Conservation (phyloP, 1,284 basidiomycete species). For the Fomitopsis betulina region DNA sequence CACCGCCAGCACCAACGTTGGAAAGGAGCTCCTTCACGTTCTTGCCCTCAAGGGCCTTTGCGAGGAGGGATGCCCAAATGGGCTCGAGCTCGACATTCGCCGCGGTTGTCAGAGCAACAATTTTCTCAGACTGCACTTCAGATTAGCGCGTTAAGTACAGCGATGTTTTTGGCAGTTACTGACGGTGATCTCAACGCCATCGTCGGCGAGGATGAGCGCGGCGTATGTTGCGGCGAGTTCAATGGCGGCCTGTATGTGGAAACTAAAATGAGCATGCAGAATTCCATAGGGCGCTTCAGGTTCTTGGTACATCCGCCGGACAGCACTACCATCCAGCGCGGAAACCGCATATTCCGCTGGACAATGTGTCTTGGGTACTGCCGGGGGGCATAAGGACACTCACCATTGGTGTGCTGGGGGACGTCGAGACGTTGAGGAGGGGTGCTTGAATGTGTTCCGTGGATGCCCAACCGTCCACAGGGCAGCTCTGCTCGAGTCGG, state of each 20-base stretch:
- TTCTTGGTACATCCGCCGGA: neutral
- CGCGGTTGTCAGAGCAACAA: constrained; percentile 76
- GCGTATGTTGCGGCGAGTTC: constrained; percentile 91
- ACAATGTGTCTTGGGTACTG: neutral
- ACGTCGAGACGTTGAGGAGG: neutral
- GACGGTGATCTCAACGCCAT: constrained; percentile 95
- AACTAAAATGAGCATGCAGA: neutral
- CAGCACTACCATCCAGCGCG: neutral
- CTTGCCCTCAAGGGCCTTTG: constrained; percentile 98
- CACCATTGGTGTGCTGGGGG: neutral
- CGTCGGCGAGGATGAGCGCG: constrained; percentile 95
- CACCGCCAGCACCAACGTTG: constrained; percentile 85
- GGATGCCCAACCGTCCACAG: neutral
- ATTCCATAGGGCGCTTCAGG: neutral
- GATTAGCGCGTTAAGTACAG: neutral
- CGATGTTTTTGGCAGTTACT: constrained; percentile 24
- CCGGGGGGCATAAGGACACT: neutral
- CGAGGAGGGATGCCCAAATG: constrained; percentile 96
- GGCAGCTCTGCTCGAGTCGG: neutral
- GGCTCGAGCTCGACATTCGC: constrained; percentile 89
- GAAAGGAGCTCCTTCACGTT: constrained; percentile 94
- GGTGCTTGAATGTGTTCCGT: neutral
- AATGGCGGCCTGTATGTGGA: constrained; percentile 39
- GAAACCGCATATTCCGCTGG: neutral
- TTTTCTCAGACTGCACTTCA: constrained; percentile 81